phyloP scores from a whole-genome alignment of 2,329 filamentous ascomycete genomes.

The Pseudogymnoascus sp. region DNA sequence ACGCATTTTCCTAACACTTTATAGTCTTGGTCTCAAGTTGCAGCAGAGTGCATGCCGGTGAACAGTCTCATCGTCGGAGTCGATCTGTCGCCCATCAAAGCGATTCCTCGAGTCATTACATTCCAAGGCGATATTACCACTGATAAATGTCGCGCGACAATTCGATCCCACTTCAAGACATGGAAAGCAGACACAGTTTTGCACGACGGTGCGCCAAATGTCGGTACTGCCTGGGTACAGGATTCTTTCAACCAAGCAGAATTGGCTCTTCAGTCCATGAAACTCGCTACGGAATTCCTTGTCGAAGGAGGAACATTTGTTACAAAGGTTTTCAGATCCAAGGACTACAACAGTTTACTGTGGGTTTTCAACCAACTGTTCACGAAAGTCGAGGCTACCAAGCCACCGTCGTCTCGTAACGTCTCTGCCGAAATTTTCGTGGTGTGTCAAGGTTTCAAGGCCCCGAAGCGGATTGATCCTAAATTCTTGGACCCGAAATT shows the following conservation, averaged over 20 bases:
- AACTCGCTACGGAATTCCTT: constrained; percentile 89
- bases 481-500: constrained; percentile 82
- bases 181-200: constrained; percentile 95
- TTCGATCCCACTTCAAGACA: constrained; percentile 83
- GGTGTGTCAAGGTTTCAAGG: constrained; percentile 91
- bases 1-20: constrained; percentile 18
- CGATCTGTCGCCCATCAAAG: constrained; percentile 89
- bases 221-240: constrained; percentile 96
- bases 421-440: constrained; percentile 98
- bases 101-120: constrained; percentile 86
- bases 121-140: constrained; percentile 98
- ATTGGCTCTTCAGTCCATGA: constrained; percentile 81
- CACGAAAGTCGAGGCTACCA: constrained; percentile 90
- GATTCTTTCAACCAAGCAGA: constrained; percentile 98
- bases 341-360: constrained; percentile 90
- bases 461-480: constrained; percentile 86
- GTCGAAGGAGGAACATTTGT: constrained; percentile 86
- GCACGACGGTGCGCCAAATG: constrained; percentile 95
- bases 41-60: constrained; percentile 86
- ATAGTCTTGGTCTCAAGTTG: constrained; percentile 94
- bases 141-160: constrained; percentile 86
- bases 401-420: constrained; percentile 90
- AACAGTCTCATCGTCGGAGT: constrained; percentile 89
- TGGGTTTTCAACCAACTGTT: constrained; percentile 99
- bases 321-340: constrained; percentile 94